phyloP scores from a whole-genome alignment of 352 stramenopile species.

The Aphanomyces astaci region DNA sequence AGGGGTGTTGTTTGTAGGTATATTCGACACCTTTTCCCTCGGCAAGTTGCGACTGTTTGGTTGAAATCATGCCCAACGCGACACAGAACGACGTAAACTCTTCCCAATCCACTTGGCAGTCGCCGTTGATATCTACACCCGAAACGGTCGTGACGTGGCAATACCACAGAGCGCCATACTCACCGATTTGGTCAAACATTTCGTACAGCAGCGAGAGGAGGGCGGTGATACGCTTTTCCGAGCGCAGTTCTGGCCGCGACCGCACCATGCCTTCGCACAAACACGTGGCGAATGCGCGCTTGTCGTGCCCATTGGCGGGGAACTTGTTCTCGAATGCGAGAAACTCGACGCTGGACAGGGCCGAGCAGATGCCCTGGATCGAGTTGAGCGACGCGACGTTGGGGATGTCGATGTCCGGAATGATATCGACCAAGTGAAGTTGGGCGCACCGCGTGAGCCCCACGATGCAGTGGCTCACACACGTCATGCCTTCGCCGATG shows the following conservation, averaged over 20 bases:
- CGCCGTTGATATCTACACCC: conserved; percentile 66
- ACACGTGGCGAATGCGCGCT: conserved; percentile 45
- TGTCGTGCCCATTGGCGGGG: conserved; percentile 31
- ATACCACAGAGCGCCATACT: not conserved
- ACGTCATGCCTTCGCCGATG: conserved; percentile 29
- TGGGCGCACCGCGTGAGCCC: conserved; percentile 44
- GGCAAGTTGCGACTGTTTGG: conserved; percentile 27
- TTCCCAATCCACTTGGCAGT: conserved; percentile 69
- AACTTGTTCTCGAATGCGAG: conserved; percentile 47
- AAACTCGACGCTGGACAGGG: conserved; percentile 51
- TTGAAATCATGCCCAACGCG: conserved; percentile 48
- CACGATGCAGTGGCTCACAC: conserved; percentile 38
- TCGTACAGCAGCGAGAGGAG: conserved; percentile 49
- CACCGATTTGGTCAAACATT: conserved; percentile 66
- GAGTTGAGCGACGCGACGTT: conserved; percentile 53
- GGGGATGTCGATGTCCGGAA: conserved; percentile 59
- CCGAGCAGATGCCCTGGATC: conserved; percentile 49
- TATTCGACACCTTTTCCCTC: conserved; percentile 14
- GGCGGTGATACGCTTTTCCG: conserved; percentile 27
- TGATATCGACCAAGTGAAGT: conserved; percentile 53
- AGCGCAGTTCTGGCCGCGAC: conserved; percentile 36
- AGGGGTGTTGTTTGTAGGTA: conserved; percentile 13
- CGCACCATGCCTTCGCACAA: conserved; percentile 42
- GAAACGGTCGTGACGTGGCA: not conserved
- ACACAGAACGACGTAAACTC: conserved; percentile 82